phyloP scores from a whole-genome alignment of 371 early-diverging fungal species.

The Capillidium rhysosporum region DNA sequence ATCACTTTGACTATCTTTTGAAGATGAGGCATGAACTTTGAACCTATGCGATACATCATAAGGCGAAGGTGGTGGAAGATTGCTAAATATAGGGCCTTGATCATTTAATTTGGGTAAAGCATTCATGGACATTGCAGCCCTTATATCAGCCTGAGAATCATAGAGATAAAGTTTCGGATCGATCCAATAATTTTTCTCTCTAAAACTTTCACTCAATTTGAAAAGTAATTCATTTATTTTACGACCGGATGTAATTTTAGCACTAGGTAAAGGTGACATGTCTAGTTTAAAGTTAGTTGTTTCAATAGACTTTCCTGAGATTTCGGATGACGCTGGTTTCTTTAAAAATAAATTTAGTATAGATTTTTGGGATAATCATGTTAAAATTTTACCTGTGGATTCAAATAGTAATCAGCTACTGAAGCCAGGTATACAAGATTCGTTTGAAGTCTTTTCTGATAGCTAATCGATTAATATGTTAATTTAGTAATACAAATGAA shows the following conservation, averaged over 20 bases:
- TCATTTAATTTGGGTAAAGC: not conserved
- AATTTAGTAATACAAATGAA: not conserved
- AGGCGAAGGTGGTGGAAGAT: not conserved
- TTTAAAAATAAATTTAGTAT: not conserved
- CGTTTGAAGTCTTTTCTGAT: constrained; percentile 25
- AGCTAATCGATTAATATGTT: constrained; percentile 11
- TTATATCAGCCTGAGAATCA: not conserved
- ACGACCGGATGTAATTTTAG: constrained; percentile 1
- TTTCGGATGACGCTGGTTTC: not conserved
- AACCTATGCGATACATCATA: not conserved
- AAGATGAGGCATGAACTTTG: not conserved
- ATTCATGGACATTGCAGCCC: not conserved
- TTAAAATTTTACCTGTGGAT: constrained; percentile 20
- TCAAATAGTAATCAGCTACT: constrained; percentile 27
- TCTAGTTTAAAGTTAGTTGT: not conserved
- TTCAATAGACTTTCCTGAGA: not conserved
- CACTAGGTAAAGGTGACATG: not conserved
- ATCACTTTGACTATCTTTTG: not conserved
- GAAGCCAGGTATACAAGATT: constrained; percentile 29
- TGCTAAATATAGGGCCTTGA: not conserved
- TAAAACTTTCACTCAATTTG: not conserved
- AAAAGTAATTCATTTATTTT: constrained; percentile 11
- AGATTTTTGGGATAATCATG: not conserved
- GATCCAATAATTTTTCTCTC: not conserved
- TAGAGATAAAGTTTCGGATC: not conserved